A percentile compares a stretch with the other conserved stretches of the same genome.
phyloP scores from a whole-genome alignment of 2,329 filamentous ascomycete species.

The Aureobasidium namibiae region DNA sequence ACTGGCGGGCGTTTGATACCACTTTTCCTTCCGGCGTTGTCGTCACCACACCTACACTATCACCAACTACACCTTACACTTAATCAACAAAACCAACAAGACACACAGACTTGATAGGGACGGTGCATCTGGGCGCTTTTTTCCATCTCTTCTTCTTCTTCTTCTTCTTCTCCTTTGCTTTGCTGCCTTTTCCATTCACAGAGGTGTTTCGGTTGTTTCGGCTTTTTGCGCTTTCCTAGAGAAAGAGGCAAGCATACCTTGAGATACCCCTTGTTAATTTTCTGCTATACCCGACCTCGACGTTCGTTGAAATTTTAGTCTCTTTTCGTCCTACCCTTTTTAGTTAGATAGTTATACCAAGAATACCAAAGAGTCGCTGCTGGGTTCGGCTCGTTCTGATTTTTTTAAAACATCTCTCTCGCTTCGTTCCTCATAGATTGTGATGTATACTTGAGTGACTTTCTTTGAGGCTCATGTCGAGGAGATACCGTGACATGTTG shows the following conservation, averaged over 20 bases:
- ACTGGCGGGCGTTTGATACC: constrained; percentile 10
- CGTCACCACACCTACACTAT: not conserved
- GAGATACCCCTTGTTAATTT: not conserved
- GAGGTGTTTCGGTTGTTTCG: not conserved
- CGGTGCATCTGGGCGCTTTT: constrained; percentile 6
- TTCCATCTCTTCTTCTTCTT: not conserved
- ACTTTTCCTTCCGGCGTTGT: not conserved
- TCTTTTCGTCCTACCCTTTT: no score
- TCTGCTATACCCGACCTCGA: not conserved
- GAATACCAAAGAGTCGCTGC: no score
- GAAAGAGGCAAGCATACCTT: not conserved
- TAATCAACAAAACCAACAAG: not conserved
- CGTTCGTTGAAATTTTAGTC: not conserved
- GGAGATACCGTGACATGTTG: not conserved
- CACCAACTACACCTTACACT: not conserved
- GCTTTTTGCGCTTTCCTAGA: not conserved
- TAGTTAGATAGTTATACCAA: not conserved
- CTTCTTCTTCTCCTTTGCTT: not conserved
- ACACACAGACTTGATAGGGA: not conserved
- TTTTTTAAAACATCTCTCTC: no score
- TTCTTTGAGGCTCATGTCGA: no score
- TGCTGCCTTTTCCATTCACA: not conserved
- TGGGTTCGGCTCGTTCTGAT: no score
- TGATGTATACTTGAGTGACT: no score
- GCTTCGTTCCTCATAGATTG: no score